Base-by-base conservation (phyloP, 192 early-diverging fungal genomes). In the Powellomyces hirtus region DNA sequence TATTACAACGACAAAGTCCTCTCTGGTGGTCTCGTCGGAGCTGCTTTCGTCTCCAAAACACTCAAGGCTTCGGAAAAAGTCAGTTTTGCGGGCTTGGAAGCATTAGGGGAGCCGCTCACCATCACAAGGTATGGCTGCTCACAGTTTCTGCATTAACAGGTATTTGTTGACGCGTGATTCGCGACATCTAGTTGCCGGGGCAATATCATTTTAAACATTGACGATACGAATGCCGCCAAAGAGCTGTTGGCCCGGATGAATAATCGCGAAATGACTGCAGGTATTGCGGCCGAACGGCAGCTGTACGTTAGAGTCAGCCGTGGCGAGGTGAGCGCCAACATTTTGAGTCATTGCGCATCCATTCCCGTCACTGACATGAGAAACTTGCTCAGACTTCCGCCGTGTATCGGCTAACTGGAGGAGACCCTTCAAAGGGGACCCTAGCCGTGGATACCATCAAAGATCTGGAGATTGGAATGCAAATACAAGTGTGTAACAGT, bases 371-470 rank as follows among this genome's bases (percentile, higher is more conserved):
- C n/a, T n/a, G n/a, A n/a, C n/a, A n/a, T n/a, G n/a, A n/a, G n/a
- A n/a, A n/a, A n/a, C n/a, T n/a, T 27, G 33, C 24, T 13, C 42
- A 66, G 40, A 44, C 10, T 14, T 71, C 69, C 55, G 70, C 63
- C 20, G 67, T 77, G 34, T 78, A 75, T 36, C 53, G 65, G 6
- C 40, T 80, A 13, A 62, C 68, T 16, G 73, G 79, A 29, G 79
- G 79, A 3, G 77, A 81, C 37, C 60, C 73, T 8, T 64, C 72
- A 4, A 81, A 75, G 45, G 79, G 79, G 0, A 76, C 68, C 0
- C 44, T 81, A 31, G 76, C 79, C 27, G 13, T 81, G 22, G 76
- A 81, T 24, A 74, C 76, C 1, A 22, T 56, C 24, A 62, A 62
- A 62, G 74, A 78, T 66, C 27, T 81, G 18, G 51, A 64, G 35